Evolutionary conservation across 805 yeast species (phyloP).

Genomic region (Candida pseudofarinosa): DNA sequence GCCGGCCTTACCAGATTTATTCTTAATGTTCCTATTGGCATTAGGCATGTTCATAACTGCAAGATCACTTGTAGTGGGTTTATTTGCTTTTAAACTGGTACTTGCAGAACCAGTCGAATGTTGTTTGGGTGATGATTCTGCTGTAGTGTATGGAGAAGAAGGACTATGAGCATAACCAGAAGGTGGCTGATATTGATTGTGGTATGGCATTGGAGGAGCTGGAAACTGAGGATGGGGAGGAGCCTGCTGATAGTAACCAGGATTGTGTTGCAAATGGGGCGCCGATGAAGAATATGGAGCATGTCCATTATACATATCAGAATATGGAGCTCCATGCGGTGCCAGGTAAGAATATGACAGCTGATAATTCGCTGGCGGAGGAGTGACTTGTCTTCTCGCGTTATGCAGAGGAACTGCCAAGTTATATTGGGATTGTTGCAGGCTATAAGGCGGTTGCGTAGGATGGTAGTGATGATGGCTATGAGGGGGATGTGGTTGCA

Average conservation of each 20-base stretch:
- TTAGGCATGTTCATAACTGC: slow-evolving; percentile 48
- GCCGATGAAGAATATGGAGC: not conserved
- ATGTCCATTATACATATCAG: not conserved
- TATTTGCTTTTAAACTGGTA: slow-evolving; percentile 2
- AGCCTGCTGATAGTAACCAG: not conserved
- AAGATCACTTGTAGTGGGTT: slow-evolving; percentile 35
- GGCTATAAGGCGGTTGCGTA: too few relatives aligned
- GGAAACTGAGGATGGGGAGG: not conserved
- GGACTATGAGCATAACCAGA: not conserved
- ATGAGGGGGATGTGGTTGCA: too few relatives aligned
- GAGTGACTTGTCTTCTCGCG: not conserved
- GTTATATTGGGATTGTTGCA: too few relatives aligned
- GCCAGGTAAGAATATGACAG: not conserved
- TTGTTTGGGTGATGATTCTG: not conserved
- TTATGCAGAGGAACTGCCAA: not conserved
- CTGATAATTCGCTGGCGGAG: too few relatives aligned
- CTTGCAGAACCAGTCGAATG: not conserved
- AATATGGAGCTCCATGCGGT: not conserved
- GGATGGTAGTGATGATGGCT: too few relatives aligned
- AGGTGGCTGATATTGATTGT: not conserved
- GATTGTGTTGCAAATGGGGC: not conserved
- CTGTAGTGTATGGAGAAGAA: not conserved
- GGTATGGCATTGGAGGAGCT: not conserved
- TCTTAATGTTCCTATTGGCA: slow-evolving; percentile 31
- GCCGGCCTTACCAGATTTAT: slow-evolving; percentile 47